Conservation (phyloP, 169 alveolate species). For the Plasmodium relictum region DNA sequence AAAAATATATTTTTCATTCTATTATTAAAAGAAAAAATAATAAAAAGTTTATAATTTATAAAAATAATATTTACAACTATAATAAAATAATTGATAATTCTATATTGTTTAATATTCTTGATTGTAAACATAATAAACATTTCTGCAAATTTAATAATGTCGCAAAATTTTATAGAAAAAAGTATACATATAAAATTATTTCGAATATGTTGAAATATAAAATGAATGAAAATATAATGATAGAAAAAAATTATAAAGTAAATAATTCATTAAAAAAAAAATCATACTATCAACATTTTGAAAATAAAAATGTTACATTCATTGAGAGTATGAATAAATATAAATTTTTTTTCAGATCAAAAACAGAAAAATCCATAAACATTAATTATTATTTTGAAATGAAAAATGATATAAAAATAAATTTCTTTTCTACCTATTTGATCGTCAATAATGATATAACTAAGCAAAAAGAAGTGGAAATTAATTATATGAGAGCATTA, state of each 20-base stretch:
- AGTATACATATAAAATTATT: too few relatives aligned
- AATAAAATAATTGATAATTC: too few relatives aligned
- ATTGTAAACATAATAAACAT: neutral
- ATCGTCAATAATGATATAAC: neutral
- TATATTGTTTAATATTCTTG: too few relatives aligned
- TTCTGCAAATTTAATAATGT: neutral
- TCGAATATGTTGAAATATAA: too few relatives aligned
- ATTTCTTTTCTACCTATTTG: constrained; percentile 17
- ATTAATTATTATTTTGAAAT: constrained; percentile 8
- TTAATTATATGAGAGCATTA: neutral
- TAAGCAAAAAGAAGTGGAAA: neutral
- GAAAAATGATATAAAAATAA: constrained; percentile 13
- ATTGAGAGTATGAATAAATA: constrained; percentile 6
- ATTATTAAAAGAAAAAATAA: neutral
- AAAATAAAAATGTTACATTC: constrained; percentile 25
- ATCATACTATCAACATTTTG: constrained; percentile 2
- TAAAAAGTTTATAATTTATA: neutral
- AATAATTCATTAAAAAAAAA: neutral
- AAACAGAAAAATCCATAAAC: too few relatives aligned
- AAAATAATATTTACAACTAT: too few relatives aligned
- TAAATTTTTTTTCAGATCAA: neutral
- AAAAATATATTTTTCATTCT: too few relatives aligned
- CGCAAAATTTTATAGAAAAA: too few relatives aligned
- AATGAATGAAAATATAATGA: neutral
- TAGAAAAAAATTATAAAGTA: neutral